Evolutionary conservation across 768 basidiomycete genomes (phyloP).

Genomic region (Macrolepiota dolichaula): DNA sequence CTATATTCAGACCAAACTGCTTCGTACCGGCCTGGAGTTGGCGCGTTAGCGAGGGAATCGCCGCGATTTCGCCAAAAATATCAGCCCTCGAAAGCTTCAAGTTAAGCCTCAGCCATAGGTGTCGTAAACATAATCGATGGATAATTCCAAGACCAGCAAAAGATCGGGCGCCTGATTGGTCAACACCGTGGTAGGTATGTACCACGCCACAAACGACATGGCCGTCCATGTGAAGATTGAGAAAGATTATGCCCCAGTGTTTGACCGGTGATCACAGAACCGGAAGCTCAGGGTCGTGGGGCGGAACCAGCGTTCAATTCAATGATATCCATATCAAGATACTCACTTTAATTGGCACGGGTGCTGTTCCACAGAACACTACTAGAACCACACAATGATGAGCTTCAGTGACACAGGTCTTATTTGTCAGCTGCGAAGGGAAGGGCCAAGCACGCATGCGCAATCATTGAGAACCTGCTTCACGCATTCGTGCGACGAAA

Average conservation of each 20-base stretch:
- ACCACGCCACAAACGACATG: neutral
- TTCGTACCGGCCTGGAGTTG: neutral
- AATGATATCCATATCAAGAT: neutral
- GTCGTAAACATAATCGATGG: neutral
- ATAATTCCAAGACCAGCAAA: neutral
- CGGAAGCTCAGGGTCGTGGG: neutral
- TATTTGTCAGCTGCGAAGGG: no score
- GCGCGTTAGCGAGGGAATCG: neutral
- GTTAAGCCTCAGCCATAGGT: neutral
- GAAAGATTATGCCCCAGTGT: neutral
- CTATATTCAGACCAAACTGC: neutral
- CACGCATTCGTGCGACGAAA: neutral
- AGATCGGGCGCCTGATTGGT: neutral
- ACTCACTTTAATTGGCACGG: neutral
- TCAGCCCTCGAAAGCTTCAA: neutral
- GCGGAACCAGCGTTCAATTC: neutral
- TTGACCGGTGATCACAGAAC: neutral
- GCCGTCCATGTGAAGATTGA: neutral
- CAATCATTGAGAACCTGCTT: neutral
- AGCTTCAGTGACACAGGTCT: no score
- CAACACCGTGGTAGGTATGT: neutral
- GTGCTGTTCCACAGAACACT: neutral
- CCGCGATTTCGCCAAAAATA: neutral
- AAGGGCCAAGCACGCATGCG: no score
- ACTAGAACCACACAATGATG: neutral